Conservation (phyloP, 345 rosid species). For the Populus ilicifolia region DNA sequence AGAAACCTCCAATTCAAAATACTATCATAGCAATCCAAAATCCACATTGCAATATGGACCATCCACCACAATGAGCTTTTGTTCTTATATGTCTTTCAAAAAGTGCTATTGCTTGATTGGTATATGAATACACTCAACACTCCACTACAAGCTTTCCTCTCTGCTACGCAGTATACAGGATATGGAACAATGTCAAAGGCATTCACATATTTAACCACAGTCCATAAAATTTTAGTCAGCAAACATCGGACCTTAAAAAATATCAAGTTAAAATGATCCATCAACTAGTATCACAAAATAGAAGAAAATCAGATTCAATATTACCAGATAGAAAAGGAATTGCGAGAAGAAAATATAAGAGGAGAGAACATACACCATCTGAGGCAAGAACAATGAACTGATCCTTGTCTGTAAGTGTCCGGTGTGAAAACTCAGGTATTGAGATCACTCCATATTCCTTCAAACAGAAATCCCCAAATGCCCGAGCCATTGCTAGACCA, state of each 20-base stretch:
- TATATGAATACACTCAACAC: not conserved
- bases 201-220: too few relatives aligned
- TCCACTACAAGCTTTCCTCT: too few relatives aligned
- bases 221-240: too few relatives aligned
- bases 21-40: too few relatives aligned
- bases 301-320: not conserved
- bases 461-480: conserved; percentile 97
- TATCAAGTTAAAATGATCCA: too few relatives aligned
- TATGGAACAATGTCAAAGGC: too few relatives aligned
- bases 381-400: conserved; percentile 97
- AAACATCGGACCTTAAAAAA: too few relatives aligned
- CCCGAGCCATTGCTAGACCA: conserved; percentile 99
- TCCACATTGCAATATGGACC: not conserved
- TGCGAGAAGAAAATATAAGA: too few relatives aligned
- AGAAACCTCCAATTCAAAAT: not conserved
- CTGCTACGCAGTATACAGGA: too few relatives aligned
- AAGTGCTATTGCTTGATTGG: not conserved
- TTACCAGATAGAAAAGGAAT: too few relatives aligned
- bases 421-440: conserved; percentile 86
- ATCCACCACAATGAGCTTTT: too few relatives aligned
- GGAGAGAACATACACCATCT: conserved; percentile 70
- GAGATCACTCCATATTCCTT: conserved; percentile 99
- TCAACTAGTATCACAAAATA: too few relatives aligned
- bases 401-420: conserved; percentile 72
- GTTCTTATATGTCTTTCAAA: not conserved